Evolutionary conservation across 2,329 filamentous ascomycete species (phyloP).

Genomic region (Trichoderma sp.): DNA sequence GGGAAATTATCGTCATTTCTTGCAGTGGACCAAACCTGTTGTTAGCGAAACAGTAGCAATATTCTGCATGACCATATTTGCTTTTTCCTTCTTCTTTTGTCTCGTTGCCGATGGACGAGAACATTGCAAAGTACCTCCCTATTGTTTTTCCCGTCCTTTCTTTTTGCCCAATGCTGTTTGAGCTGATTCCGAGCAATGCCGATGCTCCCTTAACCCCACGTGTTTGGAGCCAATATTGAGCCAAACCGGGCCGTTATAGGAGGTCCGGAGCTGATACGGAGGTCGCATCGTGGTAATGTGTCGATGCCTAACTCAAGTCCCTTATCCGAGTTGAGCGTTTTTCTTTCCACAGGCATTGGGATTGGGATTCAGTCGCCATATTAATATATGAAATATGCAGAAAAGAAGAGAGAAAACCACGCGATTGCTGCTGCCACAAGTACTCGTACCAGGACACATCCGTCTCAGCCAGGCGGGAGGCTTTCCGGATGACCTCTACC

Average conservation of each 20-base stretch:
- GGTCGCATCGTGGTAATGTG: neutral
- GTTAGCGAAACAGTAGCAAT: neutral
- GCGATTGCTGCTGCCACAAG: neutral
- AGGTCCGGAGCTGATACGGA: neutral
- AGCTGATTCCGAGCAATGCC: slow-evolving; percentile 11
- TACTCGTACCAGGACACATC: neutral
- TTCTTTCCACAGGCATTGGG: neutral
- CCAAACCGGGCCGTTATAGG: neutral
- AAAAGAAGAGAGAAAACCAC: neutral
- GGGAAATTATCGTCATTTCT: slow-evolving; percentile 22
- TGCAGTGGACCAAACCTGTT: slow-evolving; percentile 10
- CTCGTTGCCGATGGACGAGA: neutral
- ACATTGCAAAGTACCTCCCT: neutral
- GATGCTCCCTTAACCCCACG: slow-evolving; percentile 12
- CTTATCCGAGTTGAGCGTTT: neutral
- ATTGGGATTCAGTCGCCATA: neutral
- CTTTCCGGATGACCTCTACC: slow-evolving; percentile 10
- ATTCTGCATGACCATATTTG: neutral
- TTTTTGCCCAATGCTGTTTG: neutral
- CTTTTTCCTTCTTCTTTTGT: neutral
- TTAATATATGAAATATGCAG: neutral
- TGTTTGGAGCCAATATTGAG: slow-evolving; percentile 5
- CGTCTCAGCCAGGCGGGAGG: neutral
- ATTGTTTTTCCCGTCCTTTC: too few relatives aligned
- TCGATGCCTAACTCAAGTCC: slow-evolving; percentile 4